Evolutionary conservation across 805 yeast species (phyloP).

Genomic region (Ogataea ganodermae): DNA sequence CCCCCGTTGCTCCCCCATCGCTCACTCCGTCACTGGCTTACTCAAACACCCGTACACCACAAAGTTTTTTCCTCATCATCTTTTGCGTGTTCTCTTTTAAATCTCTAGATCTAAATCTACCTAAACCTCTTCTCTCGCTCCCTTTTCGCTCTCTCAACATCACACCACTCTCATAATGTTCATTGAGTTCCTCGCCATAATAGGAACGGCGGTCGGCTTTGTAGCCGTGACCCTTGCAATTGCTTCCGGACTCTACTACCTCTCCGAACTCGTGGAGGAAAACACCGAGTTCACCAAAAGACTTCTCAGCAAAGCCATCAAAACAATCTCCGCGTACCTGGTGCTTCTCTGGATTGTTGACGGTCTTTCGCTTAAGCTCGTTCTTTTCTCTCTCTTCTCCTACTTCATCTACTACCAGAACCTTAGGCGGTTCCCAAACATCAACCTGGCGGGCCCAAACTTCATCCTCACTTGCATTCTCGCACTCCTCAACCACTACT

Average conservation of each 20-base stretch:
- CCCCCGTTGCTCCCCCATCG: too few relatives aligned
- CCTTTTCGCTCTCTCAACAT: too few relatives aligned
- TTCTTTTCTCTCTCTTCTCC: constrained; percentile 67
- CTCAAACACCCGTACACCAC: not conserved
- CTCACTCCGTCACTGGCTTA: too few relatives aligned
- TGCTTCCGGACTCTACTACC: constrained; percentile 91
- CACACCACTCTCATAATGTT: constrained; percentile 45
- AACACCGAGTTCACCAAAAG: constrained; percentile 83
- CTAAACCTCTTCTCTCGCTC: too few relatives aligned
- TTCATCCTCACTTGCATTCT: constrained; percentile 71
- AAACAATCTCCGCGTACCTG: constrained; percentile 55
- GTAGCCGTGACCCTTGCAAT: constrained; percentile 55
- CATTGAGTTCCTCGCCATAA: constrained; percentile 55
- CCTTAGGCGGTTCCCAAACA: constrained; percentile 79
- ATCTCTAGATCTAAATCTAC: too few relatives aligned
- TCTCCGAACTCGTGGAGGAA: constrained; percentile 92
- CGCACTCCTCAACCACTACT: constrained; percentile 77
- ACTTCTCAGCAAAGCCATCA: constrained; percentile 63
- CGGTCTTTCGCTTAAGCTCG: constrained; percentile 71
- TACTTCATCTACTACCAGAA: constrained; percentile 77
- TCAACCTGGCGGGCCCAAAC: constrained; percentile 67
- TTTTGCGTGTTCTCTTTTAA: constrained; percentile 5
- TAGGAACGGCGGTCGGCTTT: constrained; percentile 65
- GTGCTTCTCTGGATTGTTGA: constrained; percentile 69
- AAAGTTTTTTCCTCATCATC: not conserved